phyloP scores from a whole-genome alignment of 2,329 filamentous ascomycete genomes.

The Phialophora tarda region DNA sequence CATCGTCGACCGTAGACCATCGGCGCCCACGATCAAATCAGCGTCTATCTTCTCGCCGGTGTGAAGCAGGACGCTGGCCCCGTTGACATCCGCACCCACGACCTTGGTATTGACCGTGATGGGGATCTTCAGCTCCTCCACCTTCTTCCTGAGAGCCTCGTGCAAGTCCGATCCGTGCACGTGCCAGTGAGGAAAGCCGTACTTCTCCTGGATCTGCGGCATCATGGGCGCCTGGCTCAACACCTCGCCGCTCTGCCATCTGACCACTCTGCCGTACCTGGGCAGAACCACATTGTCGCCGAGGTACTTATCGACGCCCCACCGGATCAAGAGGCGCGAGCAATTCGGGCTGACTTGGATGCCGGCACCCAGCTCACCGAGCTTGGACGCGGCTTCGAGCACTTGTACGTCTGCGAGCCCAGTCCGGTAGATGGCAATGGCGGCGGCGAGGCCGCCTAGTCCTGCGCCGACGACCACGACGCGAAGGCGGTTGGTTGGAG shows the following conservation, averaged over 20 bases:
- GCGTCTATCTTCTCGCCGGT: conserved; percentile 7
- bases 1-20: conserved; percentile 13
- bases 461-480: conserved; percentile 7
- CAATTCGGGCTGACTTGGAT: conserved; percentile 17
- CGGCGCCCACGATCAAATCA: conserved; percentile 5
- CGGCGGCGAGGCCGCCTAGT: conserved; percentile 8
- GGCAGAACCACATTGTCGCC: conserved; percentile 4
- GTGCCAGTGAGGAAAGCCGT: conserved; percentile 15
- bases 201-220: conserved; percentile 16
- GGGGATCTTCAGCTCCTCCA: conserved; percentile 11
- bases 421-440: conserved; percentile 6
- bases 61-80: conserved; percentile 7
- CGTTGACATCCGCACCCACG: conserved; percentile 6
- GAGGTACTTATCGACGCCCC: conserved; percentile 16
- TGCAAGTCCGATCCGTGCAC: conserved; percentile 5
- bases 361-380: conserved; percentile 12
- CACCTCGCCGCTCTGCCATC: conserved; percentile 13
- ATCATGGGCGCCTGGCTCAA: conserved; percentile 15
- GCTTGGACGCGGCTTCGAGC: conserved; percentile 15
- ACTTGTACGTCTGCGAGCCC: conserved; percentile 12
- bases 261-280: conserved; percentile 5
- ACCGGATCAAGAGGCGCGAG: conserved; percentile 15
- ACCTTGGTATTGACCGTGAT: conserved; percentile 6
- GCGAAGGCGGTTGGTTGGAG: conserved; percentile 1
- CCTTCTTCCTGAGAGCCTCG: conserved; percentile 9